Base-by-base conservation (phyloP, 139 green algal genomes). In the Edaphochlamys debaryana region DNA sequence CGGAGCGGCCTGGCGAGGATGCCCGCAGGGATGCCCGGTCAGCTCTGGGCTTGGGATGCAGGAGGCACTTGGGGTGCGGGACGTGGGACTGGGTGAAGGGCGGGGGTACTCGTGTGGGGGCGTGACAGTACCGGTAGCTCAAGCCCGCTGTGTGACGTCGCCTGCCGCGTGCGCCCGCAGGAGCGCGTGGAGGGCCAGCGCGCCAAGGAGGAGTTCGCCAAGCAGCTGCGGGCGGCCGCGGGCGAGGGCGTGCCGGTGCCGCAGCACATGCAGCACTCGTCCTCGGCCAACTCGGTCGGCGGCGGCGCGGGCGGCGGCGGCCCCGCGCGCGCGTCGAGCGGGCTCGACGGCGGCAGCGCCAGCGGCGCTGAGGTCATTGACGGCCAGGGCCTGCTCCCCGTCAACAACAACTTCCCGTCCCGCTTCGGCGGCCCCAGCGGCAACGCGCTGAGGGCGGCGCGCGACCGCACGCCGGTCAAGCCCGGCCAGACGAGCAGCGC, bases 171-270 rank as follows among this genome's bases (percentile, higher is more conserved):
- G n/a, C n/a, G n/a, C n/a, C n/a, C n/a, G n/a, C n/a, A n/a, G n/a
- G n/a, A n/a, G n/a, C n/a, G n/a, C n/a, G n/a, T 86, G 38, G 79
- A 86, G 40, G n/a, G 68, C n/a, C 37, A 80, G 54, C 38, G 48
- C 25, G 79, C 79, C 45, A 77, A 69, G 41, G 71, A 86, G 70
- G 69, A 81, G 56, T 86, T 86, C 42, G 38, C 70, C 32, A n/a
- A 45, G 58, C 80, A 86, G 70, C 58, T 86, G 17, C 52, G 36
- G 7, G 69, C 69, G 0, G 80, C 60, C 0, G n/a, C 72, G 70
- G 70, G 42, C 22, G 54, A 36, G 6, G 76, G 76, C 38, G 7
- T 83, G 15, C 42, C 71, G 15, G 23, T 68, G 30, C 62, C n/a
- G 30, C 25, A 29, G 25, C 5, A 9, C 20, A 7, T 6, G 30